phyloP scores from a whole-genome alignment of 441 rosid species.

The Pelargonium australe region DNA sequence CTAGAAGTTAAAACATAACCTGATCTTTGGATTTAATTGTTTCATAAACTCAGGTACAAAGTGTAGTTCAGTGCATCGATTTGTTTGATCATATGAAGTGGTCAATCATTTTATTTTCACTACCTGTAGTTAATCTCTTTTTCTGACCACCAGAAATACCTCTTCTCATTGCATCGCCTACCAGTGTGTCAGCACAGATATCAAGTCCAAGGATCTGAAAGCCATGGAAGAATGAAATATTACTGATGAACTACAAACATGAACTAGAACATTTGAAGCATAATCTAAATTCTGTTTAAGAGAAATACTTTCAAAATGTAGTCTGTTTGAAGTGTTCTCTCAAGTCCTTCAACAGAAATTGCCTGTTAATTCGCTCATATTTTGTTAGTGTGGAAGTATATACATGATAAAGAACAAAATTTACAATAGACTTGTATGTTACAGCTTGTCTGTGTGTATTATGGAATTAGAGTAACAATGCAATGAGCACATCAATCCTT shows the following conservation, averaged over 20 bases:
- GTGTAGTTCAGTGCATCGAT: background rate
- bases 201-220: constrained; percentile 58
- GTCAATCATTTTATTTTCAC: no score
- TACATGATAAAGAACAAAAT: no score
- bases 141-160: constrained; percentile 67
- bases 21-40: background rate
- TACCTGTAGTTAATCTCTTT: constrained; percentile 56
- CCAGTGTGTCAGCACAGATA: constrained; percentile 43
- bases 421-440: no score
- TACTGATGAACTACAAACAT: background rate
- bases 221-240: background rate
- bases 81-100: no score
- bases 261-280: no score
- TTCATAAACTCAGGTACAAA: background rate
- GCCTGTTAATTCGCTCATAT: constrained; percentile 39
- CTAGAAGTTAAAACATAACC: constrained; percentile 12
- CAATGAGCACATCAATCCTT: no score
- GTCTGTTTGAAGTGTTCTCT: constrained; percentile 60
- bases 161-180: constrained; percentile 51
- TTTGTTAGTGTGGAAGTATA: no score
- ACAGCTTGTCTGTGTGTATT: background rate
- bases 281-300: background rate
- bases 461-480: no score
- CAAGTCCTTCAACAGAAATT: constrained; percentile 48
- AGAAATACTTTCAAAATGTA: constrained; percentile 58